Conservation (phyloP, 2,329 filamentous ascomycete genomes). For the Aspergillus sojae region DNA sequence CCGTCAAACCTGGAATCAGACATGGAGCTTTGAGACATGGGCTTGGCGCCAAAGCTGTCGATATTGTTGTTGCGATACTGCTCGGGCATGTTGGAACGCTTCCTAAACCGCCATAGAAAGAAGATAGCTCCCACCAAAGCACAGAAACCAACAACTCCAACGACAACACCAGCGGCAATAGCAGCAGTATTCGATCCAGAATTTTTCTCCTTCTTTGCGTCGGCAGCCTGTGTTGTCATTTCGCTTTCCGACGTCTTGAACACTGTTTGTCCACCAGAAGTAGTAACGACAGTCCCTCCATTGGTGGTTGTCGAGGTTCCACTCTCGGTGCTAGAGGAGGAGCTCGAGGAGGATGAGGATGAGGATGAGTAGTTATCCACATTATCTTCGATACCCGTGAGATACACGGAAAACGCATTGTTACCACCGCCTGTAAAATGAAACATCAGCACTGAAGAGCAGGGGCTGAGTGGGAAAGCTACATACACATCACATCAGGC, state of each 20-base stretch:
- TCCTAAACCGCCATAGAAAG: conserved; percentile 74
- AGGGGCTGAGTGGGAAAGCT: not conserved
- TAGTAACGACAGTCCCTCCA: conserved; percentile 18
- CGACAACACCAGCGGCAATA: conserved; percentile 85
- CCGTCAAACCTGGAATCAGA: conserved; percentile 85
- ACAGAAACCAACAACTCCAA: conserved; percentile 72
- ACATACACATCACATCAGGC: conserved; percentile 65
- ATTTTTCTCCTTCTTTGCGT: conserved; percentile 24
- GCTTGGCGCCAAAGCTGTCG: conserved; percentile 65
- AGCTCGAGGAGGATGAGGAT: conserved; percentile 26
- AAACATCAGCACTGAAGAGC: not conserved
- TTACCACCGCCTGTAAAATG: conserved; percentile 60
- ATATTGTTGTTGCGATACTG: conserved; percentile 82
- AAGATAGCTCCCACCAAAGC: conserved; percentile 69
- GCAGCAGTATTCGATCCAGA: conserved; percentile 71
- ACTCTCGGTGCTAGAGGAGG: conserved; percentile 33
- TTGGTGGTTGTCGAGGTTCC: conserved; percentile 33
- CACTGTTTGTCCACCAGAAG: conserved; percentile 32
- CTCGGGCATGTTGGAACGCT: conserved; percentile 77
- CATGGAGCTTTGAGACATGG: conserved; percentile 67
- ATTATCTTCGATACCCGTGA: conserved; percentile 52
- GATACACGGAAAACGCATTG: conserved; percentile 53
- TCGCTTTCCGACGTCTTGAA: conserved; percentile 38
- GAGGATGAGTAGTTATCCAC: conserved; percentile 30
- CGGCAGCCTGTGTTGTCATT: conserved; percentile 20